phyloP scores from a whole-genome alignment of 176 grass and related monocot species.

The Carex parvula region DNA sequence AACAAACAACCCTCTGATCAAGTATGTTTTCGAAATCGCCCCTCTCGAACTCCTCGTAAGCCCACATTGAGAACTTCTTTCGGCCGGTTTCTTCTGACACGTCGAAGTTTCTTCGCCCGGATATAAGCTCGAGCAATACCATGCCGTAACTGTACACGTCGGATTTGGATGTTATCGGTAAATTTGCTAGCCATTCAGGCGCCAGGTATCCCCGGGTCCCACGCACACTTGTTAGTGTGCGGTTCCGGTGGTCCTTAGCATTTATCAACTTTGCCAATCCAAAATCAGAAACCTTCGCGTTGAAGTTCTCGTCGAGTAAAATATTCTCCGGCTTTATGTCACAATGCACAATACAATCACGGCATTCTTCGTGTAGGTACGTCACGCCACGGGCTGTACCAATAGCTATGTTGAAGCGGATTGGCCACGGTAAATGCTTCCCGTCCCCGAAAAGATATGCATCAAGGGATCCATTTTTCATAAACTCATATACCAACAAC shows the following conservation, averaged over 20 bases:
- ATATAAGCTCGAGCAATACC: conserved; percentile 87
- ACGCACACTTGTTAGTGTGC: conserved; percentile 72
- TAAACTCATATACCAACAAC: conserved; percentile 93
- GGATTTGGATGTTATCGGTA: conserved; percentile 85
- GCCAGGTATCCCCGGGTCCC: conserved; percentile 86
- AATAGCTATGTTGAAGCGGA: conserved; percentile 62
- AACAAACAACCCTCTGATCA: conserved; percentile 38
- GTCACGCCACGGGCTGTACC: conserved; percentile 88
- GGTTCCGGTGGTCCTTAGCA: conserved; percentile 83
- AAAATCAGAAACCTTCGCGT: conserved; percentile 96
- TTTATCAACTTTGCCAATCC: conserved; percentile 87
- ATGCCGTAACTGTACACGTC: conserved; percentile 98
- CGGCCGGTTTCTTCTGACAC: conserved; percentile 56
- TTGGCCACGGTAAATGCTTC: conserved; percentile 45
- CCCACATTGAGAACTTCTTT: conserved; percentile 91
- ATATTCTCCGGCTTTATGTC: conserved; percentile 99
- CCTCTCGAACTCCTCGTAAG: conserved; percentile 83
- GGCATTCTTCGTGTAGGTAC: conserved; percentile 98
- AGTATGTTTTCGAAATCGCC: conserved; percentile 39
- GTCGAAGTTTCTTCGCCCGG: conserved; percentile 81
- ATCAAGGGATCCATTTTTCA: conserved; percentile 91
- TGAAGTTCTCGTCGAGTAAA: conserved; percentile 74
- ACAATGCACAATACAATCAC: conserved; percentile 95
- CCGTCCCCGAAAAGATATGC: conserved; percentile 58
- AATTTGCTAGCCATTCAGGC: conserved; percentile 94